These are phyloP conservation scores for Cruciata laevipes DNA, from an alignment of 257 asterid species.

Conservation along the genomic window DNA sequence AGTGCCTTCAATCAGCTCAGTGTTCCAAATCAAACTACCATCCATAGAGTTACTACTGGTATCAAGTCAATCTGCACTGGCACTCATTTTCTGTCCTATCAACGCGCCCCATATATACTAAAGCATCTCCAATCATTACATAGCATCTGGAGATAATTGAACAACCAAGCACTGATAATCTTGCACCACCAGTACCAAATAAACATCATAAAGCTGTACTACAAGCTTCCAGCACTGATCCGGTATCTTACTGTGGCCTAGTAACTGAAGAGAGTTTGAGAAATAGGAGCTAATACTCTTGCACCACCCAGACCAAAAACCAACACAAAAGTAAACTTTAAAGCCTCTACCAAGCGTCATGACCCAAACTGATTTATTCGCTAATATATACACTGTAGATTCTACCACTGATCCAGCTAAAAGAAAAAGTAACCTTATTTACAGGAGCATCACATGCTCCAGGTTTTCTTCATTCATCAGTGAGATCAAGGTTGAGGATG, in stretches of 20 bases:
- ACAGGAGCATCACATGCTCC: slow-evolving; percentile 36
- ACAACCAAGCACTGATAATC: slow-evolving; percentile 35
- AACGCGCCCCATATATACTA: slow-evolving; percentile 19
- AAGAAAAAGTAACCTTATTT: slow-evolving; percentile 34
- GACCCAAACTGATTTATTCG: slow-evolving; percentile 32
- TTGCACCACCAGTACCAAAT: slow-evolving; percentile 23
- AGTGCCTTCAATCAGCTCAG: slow-evolving; percentile 4
- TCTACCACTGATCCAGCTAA: slow-evolving; percentile 26
- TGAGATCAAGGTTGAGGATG: slow-evolving; percentile 82
- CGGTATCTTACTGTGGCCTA: slow-evolving; percentile 8
- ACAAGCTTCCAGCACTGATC: slow-evolving; percentile 10
- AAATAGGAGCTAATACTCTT: slow-evolving; percentile 31
- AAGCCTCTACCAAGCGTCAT: slow-evolving; percentile 18
- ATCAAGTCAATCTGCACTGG: slow-evolving; percentile 13
- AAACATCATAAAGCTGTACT: slow-evolving; percentile 14
- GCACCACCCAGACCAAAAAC: slow-evolving; percentile 24
- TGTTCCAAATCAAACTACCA: slow-evolving; percentile 1
- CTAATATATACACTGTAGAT: slow-evolving; percentile 27
- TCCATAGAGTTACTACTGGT: slow-evolving; percentile 20
- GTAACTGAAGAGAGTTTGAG: slow-evolving; percentile 31
- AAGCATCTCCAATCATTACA: background rate
- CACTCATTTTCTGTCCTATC: slow-evolving; percentile 14
- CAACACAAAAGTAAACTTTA: slow-evolving; percentile 18
- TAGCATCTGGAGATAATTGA: slow-evolving; percentile 28
- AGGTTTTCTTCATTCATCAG: slow-evolving; percentile 40